These are phyloP conservation scores for Aspergillus sp. DNA, from an alignment of 2,329 filamentous ascomycete genomes.

Conservation along the genomic window DNA sequence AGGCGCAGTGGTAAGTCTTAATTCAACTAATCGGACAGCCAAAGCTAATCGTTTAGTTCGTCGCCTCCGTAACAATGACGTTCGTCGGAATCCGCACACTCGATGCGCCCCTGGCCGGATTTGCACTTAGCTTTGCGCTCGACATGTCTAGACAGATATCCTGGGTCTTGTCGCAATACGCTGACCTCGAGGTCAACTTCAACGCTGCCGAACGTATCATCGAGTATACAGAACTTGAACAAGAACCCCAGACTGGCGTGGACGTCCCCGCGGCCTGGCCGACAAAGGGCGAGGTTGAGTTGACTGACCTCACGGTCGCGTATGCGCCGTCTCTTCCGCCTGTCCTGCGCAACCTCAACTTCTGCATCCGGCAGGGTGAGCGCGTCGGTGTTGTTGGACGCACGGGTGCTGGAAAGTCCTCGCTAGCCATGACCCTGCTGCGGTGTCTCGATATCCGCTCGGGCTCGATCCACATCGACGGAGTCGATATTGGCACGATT, in stretches of 20 bases:
- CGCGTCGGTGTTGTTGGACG: slow-evolving; percentile 35
- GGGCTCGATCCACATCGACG: slow-evolving; percentile 32
- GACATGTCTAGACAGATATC: slow-evolving; percentile 66
- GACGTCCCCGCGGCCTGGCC: slow-evolving; percentile 32
- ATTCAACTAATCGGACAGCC: background rate
- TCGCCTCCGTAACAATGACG: slow-evolving; percentile 63
- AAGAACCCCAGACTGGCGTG: slow-evolving; percentile 19
- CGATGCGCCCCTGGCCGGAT: slow-evolving; percentile 70
- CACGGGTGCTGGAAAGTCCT: slow-evolving; percentile 37
- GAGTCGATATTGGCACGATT: slow-evolving; percentile 50
- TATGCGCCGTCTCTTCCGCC: slow-evolving; percentile 69
- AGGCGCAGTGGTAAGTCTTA: slow-evolving; percentile 50
- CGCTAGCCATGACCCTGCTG: slow-evolving; percentile 32
- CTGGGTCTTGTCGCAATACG: slow-evolving; percentile 67
- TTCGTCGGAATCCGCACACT: slow-evolving; percentile 63
- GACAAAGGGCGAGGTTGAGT: slow-evolving; percentile 66
- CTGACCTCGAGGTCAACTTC: slow-evolving; percentile 59
- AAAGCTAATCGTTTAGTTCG: slow-evolving; percentile 55
- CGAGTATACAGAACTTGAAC: slow-evolving; percentile 47
- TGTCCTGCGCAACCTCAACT: slow-evolving; percentile 26
- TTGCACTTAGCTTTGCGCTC: slow-evolving; percentile 71
- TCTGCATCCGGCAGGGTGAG: slow-evolving; percentile 26
- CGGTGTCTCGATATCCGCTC: slow-evolving; percentile 29
- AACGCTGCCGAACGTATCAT: slow-evolving; percentile 47
- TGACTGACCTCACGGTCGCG: slow-evolving; percentile 68